Conservation (phyloP, 1,139 yeast species). For the Candida glucosophila region DNA sequence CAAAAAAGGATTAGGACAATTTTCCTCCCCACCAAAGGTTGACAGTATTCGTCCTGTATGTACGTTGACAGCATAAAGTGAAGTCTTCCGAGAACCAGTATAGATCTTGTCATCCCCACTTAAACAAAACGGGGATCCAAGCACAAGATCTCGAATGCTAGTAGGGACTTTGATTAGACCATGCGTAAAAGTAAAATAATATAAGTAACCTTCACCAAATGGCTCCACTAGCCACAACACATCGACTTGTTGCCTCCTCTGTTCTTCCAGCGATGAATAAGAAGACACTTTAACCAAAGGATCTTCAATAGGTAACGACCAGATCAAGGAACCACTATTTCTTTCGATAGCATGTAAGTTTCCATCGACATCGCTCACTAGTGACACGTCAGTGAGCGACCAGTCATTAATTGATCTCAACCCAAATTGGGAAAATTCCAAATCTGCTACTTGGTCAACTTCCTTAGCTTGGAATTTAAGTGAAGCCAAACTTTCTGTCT, state of each 20-base stretch:
- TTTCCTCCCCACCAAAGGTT: conserved; percentile 48
- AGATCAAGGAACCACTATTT: conserved; percentile 62
- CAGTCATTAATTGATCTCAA: conserved; percentile 43
- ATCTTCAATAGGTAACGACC: conserved; percentile 60
- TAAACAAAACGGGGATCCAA: conserved; percentile 75
- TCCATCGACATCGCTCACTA: conserved; percentile 85
- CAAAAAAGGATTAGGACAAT: conserved; percentile 24
- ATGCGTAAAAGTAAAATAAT: conserved; percentile 66
- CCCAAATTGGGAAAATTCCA: conserved; percentile 23
- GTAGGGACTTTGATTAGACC: conserved; percentile 83
- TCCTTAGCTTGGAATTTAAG: too few species aligned
- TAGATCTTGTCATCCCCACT: conserved; percentile 82
- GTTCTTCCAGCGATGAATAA: conserved; percentile 10
- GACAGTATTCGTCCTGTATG: conserved; percentile 70
- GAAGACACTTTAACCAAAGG: conserved; percentile 42
- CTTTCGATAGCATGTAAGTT: conserved; percentile 77
- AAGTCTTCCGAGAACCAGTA: conserved; percentile 76
- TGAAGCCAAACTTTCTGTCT: too few species aligned
- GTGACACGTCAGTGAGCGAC: conserved; percentile 49
- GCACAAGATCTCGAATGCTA: conserved; percentile 67
- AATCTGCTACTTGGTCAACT: conserved; percentile 2
- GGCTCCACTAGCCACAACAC: conserved; percentile 86
- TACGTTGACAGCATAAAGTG: conserved; percentile 68
- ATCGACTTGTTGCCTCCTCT: conserved; percentile 13
- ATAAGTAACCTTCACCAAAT: conserved; percentile 75